phyloP scores from a whole-genome alignment of 2,329 filamentous ascomycete genomes.

The Colletotrichum abscissum region DNA sequence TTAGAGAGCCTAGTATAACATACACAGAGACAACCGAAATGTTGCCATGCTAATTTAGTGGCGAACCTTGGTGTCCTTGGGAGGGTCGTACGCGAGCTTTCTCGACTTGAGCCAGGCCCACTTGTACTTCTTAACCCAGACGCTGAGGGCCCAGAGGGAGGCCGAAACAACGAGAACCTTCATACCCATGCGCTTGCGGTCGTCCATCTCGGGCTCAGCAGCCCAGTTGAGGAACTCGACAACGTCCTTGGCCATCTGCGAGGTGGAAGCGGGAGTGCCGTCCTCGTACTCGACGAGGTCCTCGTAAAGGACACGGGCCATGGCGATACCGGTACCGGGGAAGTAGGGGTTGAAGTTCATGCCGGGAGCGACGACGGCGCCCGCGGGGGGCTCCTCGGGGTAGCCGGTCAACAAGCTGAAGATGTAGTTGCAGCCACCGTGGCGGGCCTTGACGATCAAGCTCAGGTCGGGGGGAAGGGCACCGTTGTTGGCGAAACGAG shows the following conservation, averaged over 20 bases:
- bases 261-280: slow-evolving; percentile 90
- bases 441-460: slow-evolving; percentile 96
- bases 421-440: slow-evolving; percentile 98
- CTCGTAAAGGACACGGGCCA: slow-evolving; percentile 98
- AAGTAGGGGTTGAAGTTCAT: slow-evolving; percentile 99
- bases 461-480: slow-evolving; percentile 97
- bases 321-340: slow-evolving; percentile 97
- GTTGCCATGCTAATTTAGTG: slow-evolving; percentile 50
- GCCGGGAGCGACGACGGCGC: slow-evolving; percentile 84
- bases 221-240: slow-evolving; percentile 99
- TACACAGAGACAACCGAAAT: slow-evolving; percentile 39
- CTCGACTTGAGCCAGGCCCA: slow-evolving; percentile 96
- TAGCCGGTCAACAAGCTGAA: slow-evolving; percentile 97
- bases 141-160: slow-evolving; percentile 84
- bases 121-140: slow-evolving; percentile 99
- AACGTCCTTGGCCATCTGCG: slow-evolving; percentile 99
- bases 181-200: slow-evolving; percentile 99
- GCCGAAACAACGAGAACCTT: slow-evolving; percentile 89
- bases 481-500: slow-evolving; percentile 97
- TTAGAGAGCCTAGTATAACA: slow-evolving; percentile 47
- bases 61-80: slow-evolving; percentile 63
- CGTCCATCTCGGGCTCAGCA: slow-evolving; percentile 98
- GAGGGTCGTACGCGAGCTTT: slow-evolving; percentile 90
- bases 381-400: slow-evolving; percentile 94
- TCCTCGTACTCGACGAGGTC: slow-evolving; percentile 99